Evolutionary conservation across 805 yeast genomes (phyloP), one percentile per base, ranked within the genome.

Genomic region (Limtongia smithiae): DNA sequence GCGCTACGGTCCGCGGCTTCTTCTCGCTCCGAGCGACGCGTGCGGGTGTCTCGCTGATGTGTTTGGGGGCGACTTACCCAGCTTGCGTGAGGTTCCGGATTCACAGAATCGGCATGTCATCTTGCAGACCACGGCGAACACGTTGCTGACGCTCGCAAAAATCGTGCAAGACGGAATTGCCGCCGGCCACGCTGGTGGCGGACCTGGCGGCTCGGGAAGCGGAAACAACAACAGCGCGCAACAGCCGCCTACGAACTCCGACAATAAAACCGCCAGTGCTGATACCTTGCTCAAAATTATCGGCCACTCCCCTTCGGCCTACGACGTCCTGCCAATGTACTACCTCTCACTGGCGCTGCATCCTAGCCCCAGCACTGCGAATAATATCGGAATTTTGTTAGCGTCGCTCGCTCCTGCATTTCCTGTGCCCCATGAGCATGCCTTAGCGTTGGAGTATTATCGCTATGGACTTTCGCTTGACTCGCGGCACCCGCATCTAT

Each of bases 121-220:
- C 17, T 39, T 45, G 28, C 57, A 44, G 28, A 53, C 57, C 8
- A 47, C 52, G 2, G 52, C 64, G 33, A 65, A 65, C 32, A 60
- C 66, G 2, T 53, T 65, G n/a, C 54, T 65, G 24, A 65, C 65
- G 21, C 58, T 65, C 22, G 68, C 68, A 5, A 65, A 65, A 33
- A 55, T 65, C 11, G 40, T 65, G 7, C 68, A 65, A 45, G 69
- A 65, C 36, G 68, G 67, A 4, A 51, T 64, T n/a, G 58, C 59
- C 17, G 54, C 66, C 21, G 65, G 65, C 8, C 22, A 33, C 32
- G 27, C 59, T 60, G 21, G 48, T 36, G 42, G 33, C 17, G 35
- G 17, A 4, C 11, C 36, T 11, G 11, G 24, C 7, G 36, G 12
- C 4, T 8, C 11, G 40, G 5, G 38, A 18, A 5, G 17, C n/a